Evolutionary conservation across 2,329 filamentous ascomycete genomes (phyloP).

Genomic region (Nannizzia gypsea): DNA sequence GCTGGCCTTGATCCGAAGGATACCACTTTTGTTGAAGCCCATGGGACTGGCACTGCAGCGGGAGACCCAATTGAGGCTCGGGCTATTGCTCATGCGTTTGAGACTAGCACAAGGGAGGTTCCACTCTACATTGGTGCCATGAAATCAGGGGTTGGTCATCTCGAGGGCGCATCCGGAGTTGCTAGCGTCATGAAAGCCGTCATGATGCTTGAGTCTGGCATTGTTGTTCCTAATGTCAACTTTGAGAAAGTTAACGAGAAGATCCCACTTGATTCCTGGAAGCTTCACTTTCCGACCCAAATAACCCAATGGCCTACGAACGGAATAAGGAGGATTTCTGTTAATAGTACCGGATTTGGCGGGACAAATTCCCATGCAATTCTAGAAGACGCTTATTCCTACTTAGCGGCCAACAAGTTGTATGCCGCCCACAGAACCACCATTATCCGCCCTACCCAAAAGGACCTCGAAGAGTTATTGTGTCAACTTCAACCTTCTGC

Average conservation of each 20-base stretch:
- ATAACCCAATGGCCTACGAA: constrained; percentile 19
- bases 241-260: constrained; percentile 9
- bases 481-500: too few species aligned
- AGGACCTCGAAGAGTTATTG: too few species aligned
- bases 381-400: constrained; percentile 10
- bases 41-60: constrained; percentile 28
- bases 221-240: constrained; percentile 20
- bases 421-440: too few species aligned
- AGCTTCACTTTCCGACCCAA: constrained; percentile 15
- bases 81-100: constrained; percentile 14
- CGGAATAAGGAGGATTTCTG: not conserved
- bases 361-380: constrained; percentile 12
- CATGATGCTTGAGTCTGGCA: constrained; percentile 18
- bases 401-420: not conserved
- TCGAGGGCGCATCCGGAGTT: constrained; percentile 19
- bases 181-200: constrained; percentile 20
- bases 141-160: constrained; percentile 22
- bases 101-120: not conserved
- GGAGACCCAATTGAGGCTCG: constrained; percentile 20
- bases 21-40: constrained; percentile 10
- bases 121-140: constrained; percentile 18
- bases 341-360: constrained; percentile 18
- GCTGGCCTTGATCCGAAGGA: constrained; percentile 18
- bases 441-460: too few species aligned
- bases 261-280: constrained; percentile 12